Percentiles rank a stretch among this genome's conserved stretches.
Evolutionary conservation across 441 rosid species (phyloP).

Genomic region (Euphorbia corollata): DNA sequence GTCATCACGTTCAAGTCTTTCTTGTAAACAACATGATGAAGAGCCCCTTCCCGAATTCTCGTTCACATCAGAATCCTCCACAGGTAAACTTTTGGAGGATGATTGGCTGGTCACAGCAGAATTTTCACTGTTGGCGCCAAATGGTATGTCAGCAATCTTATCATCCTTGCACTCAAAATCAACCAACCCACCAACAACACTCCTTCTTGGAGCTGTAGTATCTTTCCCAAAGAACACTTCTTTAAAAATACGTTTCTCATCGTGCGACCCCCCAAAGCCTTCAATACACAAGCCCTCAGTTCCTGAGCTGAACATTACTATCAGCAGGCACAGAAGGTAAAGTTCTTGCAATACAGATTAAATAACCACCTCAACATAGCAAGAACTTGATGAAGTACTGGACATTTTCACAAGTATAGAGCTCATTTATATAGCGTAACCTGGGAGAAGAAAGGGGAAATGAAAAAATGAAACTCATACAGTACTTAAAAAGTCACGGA

Average conservation of each 20-base stretch:
- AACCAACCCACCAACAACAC: slow-evolving; percentile 41
- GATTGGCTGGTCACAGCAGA: slow-evolving; percentile 53
- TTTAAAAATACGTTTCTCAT: slow-evolving; percentile 49
- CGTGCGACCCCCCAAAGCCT: slow-evolving; percentile 53
- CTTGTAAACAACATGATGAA: slow-evolving; percentile 28
- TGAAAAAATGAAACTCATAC: slow-evolving; percentile 7
- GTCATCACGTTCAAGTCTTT: slow-evolving; percentile 37
- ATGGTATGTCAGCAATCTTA: slow-evolving; percentile 33
- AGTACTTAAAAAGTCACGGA: neutral
- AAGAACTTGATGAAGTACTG: slow-evolving; percentile 3
- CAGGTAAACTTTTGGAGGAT: slow-evolving; percentile 31
- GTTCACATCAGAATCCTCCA: slow-evolving; percentile 32
- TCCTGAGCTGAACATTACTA: slow-evolving; percentile 32
- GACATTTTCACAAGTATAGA: slow-evolving; percentile 11
- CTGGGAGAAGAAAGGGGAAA: slow-evolving; percentile 6
- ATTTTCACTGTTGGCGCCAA: slow-evolving; percentile 51
- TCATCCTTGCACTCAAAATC: slow-evolving; percentile 37
- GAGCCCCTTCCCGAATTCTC: slow-evolving; percentile 29
- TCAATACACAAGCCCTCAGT: slow-evolving; percentile 37
- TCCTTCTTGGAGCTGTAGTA: slow-evolving; percentile 32
- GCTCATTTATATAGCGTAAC: slow-evolving; percentile 12
- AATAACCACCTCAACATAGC: neutral
- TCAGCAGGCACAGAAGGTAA: slow-evolving; percentile 17
- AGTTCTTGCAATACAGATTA: neutral
- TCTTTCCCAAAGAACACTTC: slow-evolving; percentile 56